These are phyloP conservation scores for Cantharellus anzutake DNA, from an alignment of 768 basidiomycete genomes.

Conservation along the genomic window DNA sequence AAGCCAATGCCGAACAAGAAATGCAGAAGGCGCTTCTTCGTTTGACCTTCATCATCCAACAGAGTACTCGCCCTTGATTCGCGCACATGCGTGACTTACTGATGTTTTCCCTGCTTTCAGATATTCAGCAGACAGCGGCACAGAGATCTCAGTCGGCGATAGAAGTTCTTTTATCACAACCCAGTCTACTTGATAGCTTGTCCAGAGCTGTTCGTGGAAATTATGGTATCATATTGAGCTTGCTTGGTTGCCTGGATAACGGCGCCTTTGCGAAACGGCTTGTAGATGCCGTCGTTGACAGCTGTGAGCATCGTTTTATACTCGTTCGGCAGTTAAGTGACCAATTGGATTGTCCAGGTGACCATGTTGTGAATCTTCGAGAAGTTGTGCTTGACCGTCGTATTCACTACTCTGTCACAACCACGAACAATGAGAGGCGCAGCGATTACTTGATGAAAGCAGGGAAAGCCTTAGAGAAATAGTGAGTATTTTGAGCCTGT, in stretches of 20 bases:
- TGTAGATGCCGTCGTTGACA: conserved; percentile 80
- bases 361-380: conserved; percentile 79
- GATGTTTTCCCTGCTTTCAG: not conserved
- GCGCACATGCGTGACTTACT: not conserved
- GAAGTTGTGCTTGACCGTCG: conserved; percentile 76
- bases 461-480: conserved; percentile 67
- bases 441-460: conserved; percentile 45
- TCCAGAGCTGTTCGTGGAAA: conserved; percentile 85
- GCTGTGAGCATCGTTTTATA: conserved; percentile 26
- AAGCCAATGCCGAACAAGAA: conserved; percentile 65
- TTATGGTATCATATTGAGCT: conserved; percentile 76
- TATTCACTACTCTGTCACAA: conserved; percentile 68
- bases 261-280: conserved; percentile 73
- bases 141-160: conserved; percentile 60
- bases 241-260: conserved; percentile 82
- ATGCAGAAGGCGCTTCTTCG: conserved; percentile 51
- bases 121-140: conserved; percentile 5
- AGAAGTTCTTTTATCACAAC: conserved; percentile 62
- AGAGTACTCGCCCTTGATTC: conserved; percentile 24
- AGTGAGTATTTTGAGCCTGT: conserved; percentile 28
- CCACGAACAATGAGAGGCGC: conserved; percentile 22
- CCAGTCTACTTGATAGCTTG: conserved; percentile 63
- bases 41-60: conserved; percentile 68
- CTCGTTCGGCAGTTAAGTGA: not conserved
- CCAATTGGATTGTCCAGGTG: conserved; percentile 29